Conservation (phyloP, 305 asterid genomes). For the Fraxinus sp. region DNA sequence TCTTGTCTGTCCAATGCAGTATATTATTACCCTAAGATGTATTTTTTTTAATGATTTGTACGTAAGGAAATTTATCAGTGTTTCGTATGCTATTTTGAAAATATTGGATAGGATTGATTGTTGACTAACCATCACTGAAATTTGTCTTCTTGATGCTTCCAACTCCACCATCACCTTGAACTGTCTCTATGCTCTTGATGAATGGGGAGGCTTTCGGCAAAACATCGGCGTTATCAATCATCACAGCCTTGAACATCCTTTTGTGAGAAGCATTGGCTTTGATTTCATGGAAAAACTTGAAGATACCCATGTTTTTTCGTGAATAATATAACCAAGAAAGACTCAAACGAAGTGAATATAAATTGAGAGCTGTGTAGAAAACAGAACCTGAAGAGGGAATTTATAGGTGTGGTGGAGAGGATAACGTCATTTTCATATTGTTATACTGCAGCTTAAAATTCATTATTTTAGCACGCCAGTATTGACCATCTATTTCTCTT, state of each 20-base stretch:
- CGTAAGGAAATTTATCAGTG: too few relatives aligned
- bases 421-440: not conserved
- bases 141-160: slow-evolving; percentile 18
- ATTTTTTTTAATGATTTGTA: not conserved
- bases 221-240: not conserved
- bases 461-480: not conserved
- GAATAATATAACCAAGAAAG: not conserved
- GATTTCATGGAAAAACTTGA: not conserved
- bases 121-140: not conserved
- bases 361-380: not conserved
- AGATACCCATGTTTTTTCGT: not conserved
- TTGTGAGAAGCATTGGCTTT: not conserved
- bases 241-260: slow-evolving; percentile 29
- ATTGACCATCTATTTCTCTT: not conserved
- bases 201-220: slow-evolving; percentile 11
- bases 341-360: not conserved
- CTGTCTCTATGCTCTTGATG: slow-evolving; percentile 17
- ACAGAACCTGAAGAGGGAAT: not conserved
- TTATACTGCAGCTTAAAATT: not conserved
- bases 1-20: not conserved
- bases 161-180: slow-evolving; percentile 13
- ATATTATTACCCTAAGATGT: not conserved
- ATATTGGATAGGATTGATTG: not conserved
- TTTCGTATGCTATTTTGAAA: not conserved
- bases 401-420: not conserved